Evolutionary conservation across 805 yeast species (phyloP), one percentile per base, ranked within the genome.

Genomic region (Kuraishia capsulata): DNA sequence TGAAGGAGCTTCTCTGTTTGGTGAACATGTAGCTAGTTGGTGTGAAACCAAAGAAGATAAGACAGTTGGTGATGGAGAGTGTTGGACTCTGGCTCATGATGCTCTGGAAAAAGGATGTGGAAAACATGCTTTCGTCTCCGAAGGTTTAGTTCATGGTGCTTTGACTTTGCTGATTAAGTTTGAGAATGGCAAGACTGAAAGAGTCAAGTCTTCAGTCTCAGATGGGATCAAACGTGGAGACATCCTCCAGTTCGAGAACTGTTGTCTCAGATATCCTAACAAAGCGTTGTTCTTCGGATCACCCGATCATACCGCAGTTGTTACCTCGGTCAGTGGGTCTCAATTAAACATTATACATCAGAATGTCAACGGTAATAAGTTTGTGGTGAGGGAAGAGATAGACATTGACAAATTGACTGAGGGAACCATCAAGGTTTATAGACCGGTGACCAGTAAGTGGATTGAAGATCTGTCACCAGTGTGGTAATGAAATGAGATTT

Each of bases 21-120:
- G 78, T n/a, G 71, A 67, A 16, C 66, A 72, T 45, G 62, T 75
- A 9, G 78, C 76, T 3, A 56, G 65, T 21, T 75, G 81, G 81
- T 61, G 69, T 50, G 75, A 71, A 43, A 67, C 62, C 19, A 62
- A 64, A 17, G 45, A 56, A 24, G 78, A 78, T 5, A 57, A 62
- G 35, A 52, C 54, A 36, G 77, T 75, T 9, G 78, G 77, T 2
- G 52, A 65, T 30, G 81, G 81, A 5, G 80, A 75, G 46, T 74
- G 81, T 45, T 75, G 80, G 80, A 76, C 76, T 25, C 61, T 75
- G 41, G 81, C 79, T 0, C 68, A 62, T 38, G 72, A 71, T 36
- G 78, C 80, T 0, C 54, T 75, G 31, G 51, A 57, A 36, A 67
- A 70, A 42, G 75, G 76, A 0, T 73, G 80, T 49, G 80, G 80